Evolutionary conservation across 106 monocot genomes (phyloP).

Genomic region (Vanilla planifolia): DNA sequence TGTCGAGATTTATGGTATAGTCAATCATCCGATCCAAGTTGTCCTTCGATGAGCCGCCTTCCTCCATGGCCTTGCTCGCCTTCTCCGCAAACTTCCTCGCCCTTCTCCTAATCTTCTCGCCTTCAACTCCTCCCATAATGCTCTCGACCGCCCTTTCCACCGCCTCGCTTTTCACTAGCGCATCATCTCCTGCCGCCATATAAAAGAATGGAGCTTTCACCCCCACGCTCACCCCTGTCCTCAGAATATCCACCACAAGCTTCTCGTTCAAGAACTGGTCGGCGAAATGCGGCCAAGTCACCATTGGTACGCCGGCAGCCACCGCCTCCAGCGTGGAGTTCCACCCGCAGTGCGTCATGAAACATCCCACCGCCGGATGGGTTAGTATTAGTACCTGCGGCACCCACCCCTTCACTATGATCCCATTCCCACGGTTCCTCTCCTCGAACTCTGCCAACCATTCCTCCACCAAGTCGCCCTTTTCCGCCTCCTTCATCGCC

Average conservation of each 20-base stretch:
- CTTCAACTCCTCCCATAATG: constrained; percentile 41
- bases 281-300: constrained; percentile 39
- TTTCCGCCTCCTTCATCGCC: constrained; percentile 13
- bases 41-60: constrained; percentile 37
- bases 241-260: constrained; percentile 34
- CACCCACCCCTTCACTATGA: constrained; percentile 5
- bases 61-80: constrained; percentile 29
- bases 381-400: constrained; percentile 38
- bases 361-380: constrained; percentile 39
- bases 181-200: not conserved
- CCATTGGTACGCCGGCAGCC: constrained; percentile 30
- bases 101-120: constrained; percentile 29
- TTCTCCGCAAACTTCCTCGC: constrained; percentile 22
- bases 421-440: constrained; percentile 3
- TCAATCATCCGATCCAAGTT: constrained; percentile 23
- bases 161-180: constrained; percentile 14
- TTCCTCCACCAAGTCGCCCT: constrained; percentile 3
- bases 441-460: constrained; percentile 12
- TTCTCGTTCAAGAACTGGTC: constrained; percentile 52
- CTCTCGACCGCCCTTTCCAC: constrained; percentile 26
- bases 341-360: constrained; percentile 71
- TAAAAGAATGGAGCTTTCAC: constrained; percentile 7
- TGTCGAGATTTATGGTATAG: no score
- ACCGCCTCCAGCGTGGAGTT: constrained; percentile 54
- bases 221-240: constrained; percentile 23